phyloP scores from a whole-genome alignment of 2,329 filamentous ascomycete genomes.

The Microascus cirrosus region DNA sequence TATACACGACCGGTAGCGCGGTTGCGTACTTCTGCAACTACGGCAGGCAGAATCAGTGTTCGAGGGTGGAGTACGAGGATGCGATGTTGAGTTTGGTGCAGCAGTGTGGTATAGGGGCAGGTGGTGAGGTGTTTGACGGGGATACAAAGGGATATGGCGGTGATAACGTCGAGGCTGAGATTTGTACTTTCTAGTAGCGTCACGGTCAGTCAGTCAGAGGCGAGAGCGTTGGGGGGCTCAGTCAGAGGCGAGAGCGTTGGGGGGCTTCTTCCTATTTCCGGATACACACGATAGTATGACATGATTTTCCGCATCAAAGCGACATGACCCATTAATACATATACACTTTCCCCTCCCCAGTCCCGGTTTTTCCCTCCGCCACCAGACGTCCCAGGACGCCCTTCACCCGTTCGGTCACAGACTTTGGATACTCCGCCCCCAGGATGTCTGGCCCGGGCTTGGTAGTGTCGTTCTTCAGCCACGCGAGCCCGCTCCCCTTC shows the following conservation, averaged over 20 bases:
- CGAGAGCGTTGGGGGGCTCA: too few relatives aligned
- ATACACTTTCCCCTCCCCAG: background rate
- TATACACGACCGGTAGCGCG: slow-evolving; percentile 5
- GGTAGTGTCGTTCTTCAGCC: background rate
- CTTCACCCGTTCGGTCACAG: background rate
- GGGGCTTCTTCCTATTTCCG: too few relatives aligned
- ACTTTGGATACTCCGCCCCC: background rate
- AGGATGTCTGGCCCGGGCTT: background rate
- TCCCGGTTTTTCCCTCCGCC: background rate
- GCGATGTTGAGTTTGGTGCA: background rate
- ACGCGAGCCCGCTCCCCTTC: background rate
- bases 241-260: too few relatives aligned
- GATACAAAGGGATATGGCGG: background rate
- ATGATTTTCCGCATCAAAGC: too few relatives aligned
- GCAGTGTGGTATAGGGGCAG: background rate
- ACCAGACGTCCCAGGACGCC: background rate
- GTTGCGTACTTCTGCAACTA: slow-evolving; percentile 9
- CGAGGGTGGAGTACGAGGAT: slow-evolving; percentile 7
- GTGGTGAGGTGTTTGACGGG: background rate
- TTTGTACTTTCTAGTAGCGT: background rate
- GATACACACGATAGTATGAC: too few relatives aligned
- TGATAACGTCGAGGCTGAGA: slow-evolving; percentile 1
- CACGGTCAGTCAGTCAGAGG: background rate
- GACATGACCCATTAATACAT: background rate
- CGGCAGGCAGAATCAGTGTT: slow-evolving; percentile 5